Evolutionary conservation across 805 yeast species (phyloP).

Genomic region (Cephaloascus fragrans): DNA sequence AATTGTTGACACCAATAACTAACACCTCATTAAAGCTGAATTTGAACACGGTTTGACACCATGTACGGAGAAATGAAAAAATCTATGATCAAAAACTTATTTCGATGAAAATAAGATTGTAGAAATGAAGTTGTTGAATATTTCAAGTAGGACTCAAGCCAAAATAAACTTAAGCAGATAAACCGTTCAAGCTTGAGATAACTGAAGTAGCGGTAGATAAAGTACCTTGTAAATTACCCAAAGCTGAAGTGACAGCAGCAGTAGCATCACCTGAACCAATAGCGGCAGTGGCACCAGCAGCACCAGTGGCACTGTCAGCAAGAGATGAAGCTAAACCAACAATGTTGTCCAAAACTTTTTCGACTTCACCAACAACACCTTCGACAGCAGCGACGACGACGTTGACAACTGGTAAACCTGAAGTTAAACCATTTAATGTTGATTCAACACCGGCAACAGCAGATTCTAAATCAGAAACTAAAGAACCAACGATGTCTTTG

Average conservation of each 20-base stretch:
- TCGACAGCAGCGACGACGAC: not conserved
- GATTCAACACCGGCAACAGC: not conserved
- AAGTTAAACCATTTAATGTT: not conserved
- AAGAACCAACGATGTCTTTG: not conserved
- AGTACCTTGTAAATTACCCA: not conserved
- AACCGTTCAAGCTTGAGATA: no score
- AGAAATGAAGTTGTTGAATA: no score
- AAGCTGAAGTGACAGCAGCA: constrained; percentile 4
- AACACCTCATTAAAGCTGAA: no score
- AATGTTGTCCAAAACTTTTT: not conserved
- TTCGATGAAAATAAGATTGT: no score
- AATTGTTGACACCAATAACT: no score
- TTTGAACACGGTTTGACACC: no score
- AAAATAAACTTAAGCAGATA: no score
- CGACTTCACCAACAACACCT: not conserved
- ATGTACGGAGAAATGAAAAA: no score
- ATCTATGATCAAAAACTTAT: no score
- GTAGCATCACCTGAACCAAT: constrained; percentile 8
- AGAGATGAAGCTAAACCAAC: not conserved
- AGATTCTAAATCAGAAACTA: not conserved
- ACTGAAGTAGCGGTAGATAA: not conserved
- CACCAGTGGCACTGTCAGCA: constrained; percentile 4
- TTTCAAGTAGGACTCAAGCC: no score
- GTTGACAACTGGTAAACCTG: not conserved
- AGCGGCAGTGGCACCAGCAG: constrained; percentile 3